Percentiles rank a stretch among this genome's conserved stretches.
These are phyloP conservation scores for Trichocomaceae sp. DNA, from an alignment of 2,329 filamentous ascomycete genomes.

Conservation along the genomic window DNA sequence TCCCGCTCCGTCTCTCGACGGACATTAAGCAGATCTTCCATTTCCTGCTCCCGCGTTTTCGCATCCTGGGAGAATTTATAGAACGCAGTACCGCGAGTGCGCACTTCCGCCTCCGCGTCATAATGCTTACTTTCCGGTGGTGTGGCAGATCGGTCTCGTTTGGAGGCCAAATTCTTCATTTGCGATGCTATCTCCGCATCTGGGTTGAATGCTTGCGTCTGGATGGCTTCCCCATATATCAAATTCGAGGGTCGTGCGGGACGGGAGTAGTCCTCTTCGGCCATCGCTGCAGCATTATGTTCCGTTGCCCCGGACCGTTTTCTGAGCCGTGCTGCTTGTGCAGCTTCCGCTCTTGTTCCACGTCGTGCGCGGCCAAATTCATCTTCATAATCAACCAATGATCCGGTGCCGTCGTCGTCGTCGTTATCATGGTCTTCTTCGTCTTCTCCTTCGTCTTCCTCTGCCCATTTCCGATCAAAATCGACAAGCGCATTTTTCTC, in stretches of 20 bases:
- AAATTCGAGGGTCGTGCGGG: conserved; percentile 58
- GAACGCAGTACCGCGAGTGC: conserved; percentile 84
- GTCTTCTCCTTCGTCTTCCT: conserved; percentile 46
- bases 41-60: conserved; percentile 61
- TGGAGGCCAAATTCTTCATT: conserved; percentile 72
- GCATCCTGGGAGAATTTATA: conserved; percentile 80
- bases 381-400: conserved; percentile 80
- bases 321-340: conserved; percentile 54
- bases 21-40: conserved; percentile 64
- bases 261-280: conserved; percentile 27
- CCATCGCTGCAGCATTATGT: conserved; percentile 3
- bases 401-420: conserved; percentile 42
- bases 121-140: conserved; percentile 79
- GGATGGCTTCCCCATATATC: conserved; percentile 80
- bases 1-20: conserved; percentile 61
- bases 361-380: conserved; percentile 81
- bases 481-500: conserved; percentile 61
- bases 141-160: conserved; percentile 71
- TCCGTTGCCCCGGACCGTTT: conserved; percentile 18
- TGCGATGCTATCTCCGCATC: conserved; percentile 56
- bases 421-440: conserved; percentile 22
- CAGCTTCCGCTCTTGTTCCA: conserved; percentile 63
- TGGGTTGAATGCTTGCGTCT: conserved; percentile 74
- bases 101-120: conserved; percentile 73
- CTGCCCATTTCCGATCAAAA: conserved; percentile 94